These are phyloP conservation scores for Boletus edulis DNA, from an alignment of 768 basidiomycete genomes.

Conservation along the genomic window DNA sequence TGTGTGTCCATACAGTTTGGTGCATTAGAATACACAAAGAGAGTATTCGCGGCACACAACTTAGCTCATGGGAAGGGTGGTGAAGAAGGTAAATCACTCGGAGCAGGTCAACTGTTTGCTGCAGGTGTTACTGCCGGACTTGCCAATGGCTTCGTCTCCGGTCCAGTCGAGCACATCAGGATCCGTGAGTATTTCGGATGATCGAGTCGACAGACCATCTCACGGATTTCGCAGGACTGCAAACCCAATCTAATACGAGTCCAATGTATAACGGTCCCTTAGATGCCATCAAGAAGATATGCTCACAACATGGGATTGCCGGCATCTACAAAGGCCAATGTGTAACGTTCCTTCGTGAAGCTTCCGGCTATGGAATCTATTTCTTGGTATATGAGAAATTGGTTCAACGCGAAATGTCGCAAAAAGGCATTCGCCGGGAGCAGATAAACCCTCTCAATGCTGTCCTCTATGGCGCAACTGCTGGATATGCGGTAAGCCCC, in stretches of 20 bases:
- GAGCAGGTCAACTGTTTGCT: slow-evolving; percentile 61
- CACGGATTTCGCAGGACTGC: slow-evolving; percentile 58
- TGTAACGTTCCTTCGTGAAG: slow-evolving; percentile 83
- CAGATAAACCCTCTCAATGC: slow-evolving; percentile 77
- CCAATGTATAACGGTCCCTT: slow-evolving; percentile 78
- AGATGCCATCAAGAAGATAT: slow-evolving; percentile 87
- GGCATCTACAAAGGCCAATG: slow-evolving; percentile 94
- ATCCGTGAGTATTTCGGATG: slow-evolving; percentile 41
- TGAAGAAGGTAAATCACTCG: slow-evolving; percentile 58
- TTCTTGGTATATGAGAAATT: slow-evolving; percentile 93
- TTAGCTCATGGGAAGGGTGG: slow-evolving; percentile 57
- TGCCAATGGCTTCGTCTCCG: slow-evolving; percentile 89
- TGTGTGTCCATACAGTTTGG: slow-evolving; percentile 98
- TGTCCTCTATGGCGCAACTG: slow-evolving; percentile 85
- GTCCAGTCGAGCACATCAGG: slow-evolving; percentile 96
- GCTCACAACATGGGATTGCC: slow-evolving; percentile 65
- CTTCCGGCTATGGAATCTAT: slow-evolving; percentile 80
- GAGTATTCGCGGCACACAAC: slow-evolving; percentile 70
- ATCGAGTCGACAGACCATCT: not conserved
- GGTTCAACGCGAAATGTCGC: slow-evolving; percentile 80
- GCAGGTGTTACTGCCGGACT: slow-evolving; percentile 86
- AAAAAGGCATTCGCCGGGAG: slow-evolving; percentile 67
- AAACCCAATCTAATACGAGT: slow-evolving; percentile 83
- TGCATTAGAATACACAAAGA: slow-evolving; percentile 82
- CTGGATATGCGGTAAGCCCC: slow-evolving; percentile 81